Evolutionary conservation across 1,139 yeast species (phyloP), one percentile per base, ranked within the genome.

Genomic region (Nematodospora anomalae): DNA sequence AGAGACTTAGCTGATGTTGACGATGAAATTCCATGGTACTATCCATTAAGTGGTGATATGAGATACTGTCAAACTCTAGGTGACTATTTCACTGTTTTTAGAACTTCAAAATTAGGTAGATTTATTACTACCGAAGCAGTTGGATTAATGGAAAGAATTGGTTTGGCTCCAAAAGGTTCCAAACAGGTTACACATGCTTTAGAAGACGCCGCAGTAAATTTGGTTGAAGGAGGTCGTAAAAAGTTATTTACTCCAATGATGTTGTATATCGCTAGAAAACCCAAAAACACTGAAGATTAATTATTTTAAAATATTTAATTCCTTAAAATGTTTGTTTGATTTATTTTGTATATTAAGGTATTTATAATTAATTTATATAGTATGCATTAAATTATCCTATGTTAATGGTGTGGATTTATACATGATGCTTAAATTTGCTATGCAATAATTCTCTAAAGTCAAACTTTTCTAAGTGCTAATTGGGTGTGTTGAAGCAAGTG

Each of bases 11-110:
- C 98, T 38, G 88, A 80, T 47, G 67, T 70, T 43, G 80, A 78
- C 45, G 97, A 88, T 59, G 87, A 78, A 34, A 76, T 92, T 49
- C 99, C 99, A 51, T 92, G 99, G 99, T 92, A 85, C 71, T 90
- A 90, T 66, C 98, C 98, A 53, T 77, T 92, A 58, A 76, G 94
- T 46, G 98, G 98, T 57, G 96, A 92, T 50, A 80, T 89, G 84
- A 84, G 79, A 64, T 83, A 85, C 65, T 79, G 87, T 41, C 97
- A 90, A 69, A 71, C 83, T 37, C 46, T 87, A 20, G 73, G 81
- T 44, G 98, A 94, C 62, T 61, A 87, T 47, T 78, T 79, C 56
- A 88, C 97, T 26, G 80, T 86, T 53, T 78, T 88, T 70, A 87
- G 98, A 77, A 88, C 97, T 41, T 86, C 96, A 26, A 74, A 66